phyloP scores from a whole-genome alignment of 2,329 filamentous ascomycete species.

The Colletotrichum horii region DNA sequence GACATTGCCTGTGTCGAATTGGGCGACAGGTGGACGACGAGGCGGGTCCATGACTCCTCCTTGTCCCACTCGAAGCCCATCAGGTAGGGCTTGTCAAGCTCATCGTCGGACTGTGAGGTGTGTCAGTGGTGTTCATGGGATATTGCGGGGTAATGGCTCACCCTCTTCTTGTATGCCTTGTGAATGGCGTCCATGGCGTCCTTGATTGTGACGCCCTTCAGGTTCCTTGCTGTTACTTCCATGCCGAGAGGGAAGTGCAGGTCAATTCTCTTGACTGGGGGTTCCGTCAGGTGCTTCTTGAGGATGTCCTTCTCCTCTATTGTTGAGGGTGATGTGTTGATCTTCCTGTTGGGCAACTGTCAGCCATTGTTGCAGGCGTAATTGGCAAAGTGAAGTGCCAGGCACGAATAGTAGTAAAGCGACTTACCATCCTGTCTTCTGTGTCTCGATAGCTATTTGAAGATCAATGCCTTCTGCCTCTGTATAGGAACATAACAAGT shows the following conservation, averaged over 20 bases:
- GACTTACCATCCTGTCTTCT: constrained; percentile 85
- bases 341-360: constrained; percentile 68
- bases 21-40: constrained; percentile 77
- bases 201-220: constrained; percentile 96
- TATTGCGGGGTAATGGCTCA: constrained; percentile 44
- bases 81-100: constrained; percentile 85
- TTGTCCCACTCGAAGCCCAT: constrained; percentile 97
- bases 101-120: constrained; percentile 79
- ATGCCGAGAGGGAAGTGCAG: constrained; percentile 88
- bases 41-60: constrained; percentile 86
- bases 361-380: not conserved
- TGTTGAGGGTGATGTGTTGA: constrained; percentile 81
- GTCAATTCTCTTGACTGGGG: constrained; percentile 92
- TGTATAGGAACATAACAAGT: constrained; percentile 39
- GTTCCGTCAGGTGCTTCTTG: constrained; percentile 79
- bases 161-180: constrained; percentile 97
- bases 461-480: constrained; percentile 77
- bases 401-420: not conserved
- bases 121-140: not conserved
- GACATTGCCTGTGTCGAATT: constrained; percentile 57
- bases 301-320: constrained; percentile 86
- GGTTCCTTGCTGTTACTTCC: constrained; percentile 86
- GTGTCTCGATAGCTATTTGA: constrained; percentile 79
- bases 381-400: no score
- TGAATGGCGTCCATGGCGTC: constrained; percentile 94